phyloP scores from a whole-genome alignment of 176 grass and related monocot species.

The Puya raimondii region DNA sequence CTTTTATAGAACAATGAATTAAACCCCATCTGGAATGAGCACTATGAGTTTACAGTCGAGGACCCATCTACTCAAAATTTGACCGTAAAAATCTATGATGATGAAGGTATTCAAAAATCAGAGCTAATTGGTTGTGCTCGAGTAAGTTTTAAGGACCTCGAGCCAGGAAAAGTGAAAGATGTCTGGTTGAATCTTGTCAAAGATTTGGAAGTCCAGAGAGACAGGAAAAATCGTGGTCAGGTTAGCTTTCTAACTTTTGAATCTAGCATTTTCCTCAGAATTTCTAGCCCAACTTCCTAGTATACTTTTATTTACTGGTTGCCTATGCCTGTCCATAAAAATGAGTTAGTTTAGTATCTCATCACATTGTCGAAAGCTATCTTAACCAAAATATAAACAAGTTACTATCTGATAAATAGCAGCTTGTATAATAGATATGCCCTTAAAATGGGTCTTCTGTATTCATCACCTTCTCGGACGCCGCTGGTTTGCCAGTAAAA shows the following conservation, averaged over 20 bases:
- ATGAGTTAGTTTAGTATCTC: not conserved
- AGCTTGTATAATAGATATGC: not conserved
- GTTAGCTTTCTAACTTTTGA: slow-evolving; percentile 26
- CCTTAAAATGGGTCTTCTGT: not conserved
- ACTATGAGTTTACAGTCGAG: slow-evolving; percentile 90
- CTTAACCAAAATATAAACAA: not conserved
- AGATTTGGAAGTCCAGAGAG: slow-evolving; percentile 77
- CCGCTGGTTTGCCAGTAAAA: not conserved
- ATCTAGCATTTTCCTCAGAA: not conserved
- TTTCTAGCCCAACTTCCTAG: not conserved
- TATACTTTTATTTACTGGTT: not conserved
- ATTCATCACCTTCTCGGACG: not conserved
- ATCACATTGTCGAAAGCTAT: not conserved
- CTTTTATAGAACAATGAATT: slow-evolving; percentile 84
- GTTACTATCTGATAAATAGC: not conserved
- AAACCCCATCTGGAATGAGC: slow-evolving; percentile 97
- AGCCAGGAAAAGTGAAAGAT: slow-evolving; percentile 87
- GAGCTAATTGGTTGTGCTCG: slow-evolving; percentile 80
- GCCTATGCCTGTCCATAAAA: not conserved
- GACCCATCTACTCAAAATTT: slow-evolving; percentile 80
- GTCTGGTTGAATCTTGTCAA: slow-evolving; percentile 92
- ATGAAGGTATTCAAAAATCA: slow-evolving; percentile 79
- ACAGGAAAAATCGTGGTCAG: slow-evolving; percentile 78
- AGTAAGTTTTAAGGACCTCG: slow-evolving; percentile 52
- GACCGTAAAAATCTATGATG: slow-evolving; percentile 82